phyloP scores from a whole-genome alignment of 306 rosid genomes.

The Crotalaria pallida region DNA sequence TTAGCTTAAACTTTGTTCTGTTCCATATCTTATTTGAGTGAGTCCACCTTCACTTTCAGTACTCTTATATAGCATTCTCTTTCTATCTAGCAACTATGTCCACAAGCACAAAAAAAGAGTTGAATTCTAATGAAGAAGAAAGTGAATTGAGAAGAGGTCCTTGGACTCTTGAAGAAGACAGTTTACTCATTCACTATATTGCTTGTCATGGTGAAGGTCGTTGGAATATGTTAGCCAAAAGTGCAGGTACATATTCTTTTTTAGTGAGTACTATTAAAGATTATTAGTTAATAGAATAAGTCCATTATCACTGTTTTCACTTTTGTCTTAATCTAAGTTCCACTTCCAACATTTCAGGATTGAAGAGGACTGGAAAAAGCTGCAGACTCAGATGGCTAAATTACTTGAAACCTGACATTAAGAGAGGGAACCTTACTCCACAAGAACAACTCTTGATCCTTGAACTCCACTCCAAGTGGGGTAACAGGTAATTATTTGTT shows the following conservation, averaged over 20 bases:
- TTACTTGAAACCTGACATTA: conserved; percentile 89
- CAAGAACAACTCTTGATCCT: conserved; percentile 90
- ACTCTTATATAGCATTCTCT: neutral
- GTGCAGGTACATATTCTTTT: conserved; percentile 53
- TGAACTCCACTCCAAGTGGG: conserved; percentile 92
- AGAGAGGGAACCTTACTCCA: conserved; percentile 88
- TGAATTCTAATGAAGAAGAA: conserved; percentile 44
- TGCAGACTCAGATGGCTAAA: conserved; percentile 96
- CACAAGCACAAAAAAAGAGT: conserved; percentile 28
- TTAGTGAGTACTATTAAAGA: neutral
- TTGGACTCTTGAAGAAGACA: conserved; percentile 96
- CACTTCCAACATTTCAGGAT: conserved; percentile 44
- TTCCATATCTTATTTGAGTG: conserved; percentile 22
- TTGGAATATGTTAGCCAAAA: conserved; percentile 84
- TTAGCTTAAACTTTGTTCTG: conserved; percentile 14
- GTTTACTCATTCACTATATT: conserved; percentile 74
- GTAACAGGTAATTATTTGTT: conserved; percentile 55
- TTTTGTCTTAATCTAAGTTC: neutral
- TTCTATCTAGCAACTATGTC: conserved; percentile 41
- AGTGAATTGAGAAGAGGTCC: conserved; percentile 78
- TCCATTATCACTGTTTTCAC: conserved; percentile 3
- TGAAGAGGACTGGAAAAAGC: conserved; percentile 96
- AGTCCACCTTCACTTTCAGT: conserved; percentile 8
- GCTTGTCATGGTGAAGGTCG: conserved; percentile 89
- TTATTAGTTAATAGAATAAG: neutral